These are phyloP conservation scores for Typha latifolia DNA, from an alignment of 176 grass and related monocot species.

Conservation along the genomic window DNA sequence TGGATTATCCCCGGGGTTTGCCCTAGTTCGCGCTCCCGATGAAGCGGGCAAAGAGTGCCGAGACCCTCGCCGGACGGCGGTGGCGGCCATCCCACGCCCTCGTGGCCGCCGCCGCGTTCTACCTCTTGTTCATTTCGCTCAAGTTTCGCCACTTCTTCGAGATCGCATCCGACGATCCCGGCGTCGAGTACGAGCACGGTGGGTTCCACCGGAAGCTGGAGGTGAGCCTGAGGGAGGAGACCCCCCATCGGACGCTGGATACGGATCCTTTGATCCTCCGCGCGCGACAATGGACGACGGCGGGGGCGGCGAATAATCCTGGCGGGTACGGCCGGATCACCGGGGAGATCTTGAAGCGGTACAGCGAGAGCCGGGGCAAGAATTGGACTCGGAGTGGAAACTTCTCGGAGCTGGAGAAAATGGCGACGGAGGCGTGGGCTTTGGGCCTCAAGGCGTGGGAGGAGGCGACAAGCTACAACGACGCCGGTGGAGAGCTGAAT, in stretches of 20 bases:
- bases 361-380: not conserved
- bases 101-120: slow-evolving; percentile 26
- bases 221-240: slow-evolving; percentile 5
- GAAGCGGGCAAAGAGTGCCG: slow-evolving; percentile 41
- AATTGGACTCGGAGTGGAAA: slow-evolving; percentile 42
- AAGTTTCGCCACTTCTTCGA: slow-evolving; percentile 39
- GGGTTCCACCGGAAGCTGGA: slow-evolving; percentile 4
- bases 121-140: slow-evolving; percentile 50
- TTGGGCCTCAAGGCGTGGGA: slow-evolving; percentile 54
- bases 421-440: slow-evolving; percentile 62
- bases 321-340: slow-evolving; percentile 62
- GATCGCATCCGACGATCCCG: not conserved
- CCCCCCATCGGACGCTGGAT: not conserved
- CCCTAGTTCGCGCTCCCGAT: slow-evolving; percentile 14
- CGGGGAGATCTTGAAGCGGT: slow-evolving; percentile 42
- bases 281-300: slow-evolving; percentile 13
- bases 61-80: not conserved
- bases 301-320: not conserved
- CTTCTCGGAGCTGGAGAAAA: slow-evolving; percentile 69
- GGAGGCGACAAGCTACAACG: slow-evolving; percentile 42
- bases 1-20: not conserved
- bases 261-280: not conserved
- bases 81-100: not conserved
- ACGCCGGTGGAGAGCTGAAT: slow-evolving; percentile 12
- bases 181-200: not conserved